Base-by-base conservation (phyloP, 768 basidiomycete genomes). In the Tubosaeta brunneosetosa region DNA sequence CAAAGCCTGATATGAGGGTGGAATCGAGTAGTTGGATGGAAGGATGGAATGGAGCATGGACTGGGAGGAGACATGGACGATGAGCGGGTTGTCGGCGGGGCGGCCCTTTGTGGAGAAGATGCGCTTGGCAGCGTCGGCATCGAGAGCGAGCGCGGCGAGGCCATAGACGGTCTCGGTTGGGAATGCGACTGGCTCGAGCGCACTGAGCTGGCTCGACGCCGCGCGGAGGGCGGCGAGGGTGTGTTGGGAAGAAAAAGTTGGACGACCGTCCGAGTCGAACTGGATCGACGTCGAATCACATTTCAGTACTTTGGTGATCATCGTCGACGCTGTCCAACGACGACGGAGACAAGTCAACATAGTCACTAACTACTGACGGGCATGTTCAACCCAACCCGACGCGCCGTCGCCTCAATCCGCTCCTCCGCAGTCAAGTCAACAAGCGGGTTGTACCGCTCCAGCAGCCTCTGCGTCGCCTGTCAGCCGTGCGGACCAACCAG, bases 81-180 rank as follows among this genome's bases (percentile, higher is more conserved):
- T 99, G 49, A 99, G 79, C 2, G 97, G 97, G 69, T 99, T 99
- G 70, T 99, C 97, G 4, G 88, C 73, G 7, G 97, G 97, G 49
- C 97, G 80, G 36, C 93, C 91, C 64, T 99, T 99, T 47, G 87
- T 87, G 16, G 79, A 68, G 70, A 93, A 99, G 61, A 99, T 94
- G 60, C 77, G 78, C 3, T 77, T 64, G 6, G 83, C 80, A 3
- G 94, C 92, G 14, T 70, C 57, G 8, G 78, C 57, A 60, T 83
- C 73, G 42, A 92, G 72, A 0, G 95, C 93, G 19, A 85, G 71
- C 0, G 93, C 97, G 27, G 90, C 97, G n/a, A 99, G 83, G 1
- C 97, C 97, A 69, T 98, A 99, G 11, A 99, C 97, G 0, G 97
- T 98, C 71, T 99, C 97, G 29, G 97, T 97, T 0, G 97, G 95